These are phyloP conservation scores for Naganishia liquefaciens DNA, from an alignment of 1,284 basidiomycete species.

Conservation along the genomic window DNA sequence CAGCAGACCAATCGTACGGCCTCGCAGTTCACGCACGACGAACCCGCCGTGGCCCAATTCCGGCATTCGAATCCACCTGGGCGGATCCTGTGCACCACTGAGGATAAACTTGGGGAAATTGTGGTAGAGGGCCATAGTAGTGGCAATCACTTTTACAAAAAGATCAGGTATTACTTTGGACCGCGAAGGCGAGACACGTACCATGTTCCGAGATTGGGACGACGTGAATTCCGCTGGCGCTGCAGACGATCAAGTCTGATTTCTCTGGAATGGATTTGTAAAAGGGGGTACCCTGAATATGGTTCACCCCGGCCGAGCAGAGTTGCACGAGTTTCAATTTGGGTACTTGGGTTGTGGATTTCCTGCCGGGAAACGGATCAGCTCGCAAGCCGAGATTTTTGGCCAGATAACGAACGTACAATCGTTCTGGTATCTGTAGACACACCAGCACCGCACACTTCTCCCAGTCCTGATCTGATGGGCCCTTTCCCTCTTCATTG, in stretches of 20 bases:
- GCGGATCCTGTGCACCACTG: conserved; percentile 17
- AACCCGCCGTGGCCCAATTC: conserved; percentile 9
- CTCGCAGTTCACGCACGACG: conserved; percentile 36
- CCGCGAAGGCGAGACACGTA: neutral
- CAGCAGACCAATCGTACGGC: conserved; percentile 37
- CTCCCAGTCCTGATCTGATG: conserved; percentile 26
- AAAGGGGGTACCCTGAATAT: conserved; percentile 26
- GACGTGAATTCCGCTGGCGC: conserved; percentile 35
- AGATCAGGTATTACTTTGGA: neutral
- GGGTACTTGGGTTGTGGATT: conserved; percentile 30
- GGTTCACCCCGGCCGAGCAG: conserved; percentile 31
- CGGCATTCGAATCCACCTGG: conserved; percentile 17
- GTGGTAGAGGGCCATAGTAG: conserved; percentile 33
- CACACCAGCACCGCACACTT: conserved; percentile 19
- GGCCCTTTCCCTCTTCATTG: conserved; percentile 11
- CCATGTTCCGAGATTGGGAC: conserved; percentile 36
- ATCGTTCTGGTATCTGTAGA: conserved; percentile 21
- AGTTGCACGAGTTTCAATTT: conserved; percentile 35
- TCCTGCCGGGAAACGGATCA: conserved; percentile 12
- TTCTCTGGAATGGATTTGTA: conserved; percentile 28
- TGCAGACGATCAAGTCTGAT: conserved; percentile 28
- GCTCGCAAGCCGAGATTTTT: too few relatives aligned
- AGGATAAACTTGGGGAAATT: conserved; percentile 33
- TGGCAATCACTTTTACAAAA: conserved; percentile 28
- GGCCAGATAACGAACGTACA: too few relatives aligned